Evolutionary conservation across 2,329 filamentous ascomycete genomes (phyloP).

Genomic region (Curvularia lunata): DNA sequence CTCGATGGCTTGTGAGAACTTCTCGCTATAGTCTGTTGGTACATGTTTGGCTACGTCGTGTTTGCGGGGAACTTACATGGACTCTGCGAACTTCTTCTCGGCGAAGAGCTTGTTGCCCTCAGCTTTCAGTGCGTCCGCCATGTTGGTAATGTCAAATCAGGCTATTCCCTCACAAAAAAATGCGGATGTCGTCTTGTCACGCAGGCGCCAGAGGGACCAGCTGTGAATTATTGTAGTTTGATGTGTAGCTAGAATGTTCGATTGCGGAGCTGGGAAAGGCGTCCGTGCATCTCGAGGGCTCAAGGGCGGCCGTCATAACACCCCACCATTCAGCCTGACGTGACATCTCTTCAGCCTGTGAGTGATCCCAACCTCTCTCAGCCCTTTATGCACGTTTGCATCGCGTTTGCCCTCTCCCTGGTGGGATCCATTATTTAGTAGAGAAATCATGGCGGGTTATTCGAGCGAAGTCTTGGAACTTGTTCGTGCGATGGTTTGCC

Average conservation of each 20-base stretch:
- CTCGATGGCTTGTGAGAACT: constrained; percentile 92
- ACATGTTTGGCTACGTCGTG: constrained; percentile 9
- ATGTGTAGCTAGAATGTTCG: constrained; percentile 47
- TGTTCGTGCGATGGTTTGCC: not conserved
- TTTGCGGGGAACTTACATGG: constrained; percentile 72
- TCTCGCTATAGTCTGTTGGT: constrained; percentile 66
- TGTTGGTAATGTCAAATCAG: constrained; percentile 42
- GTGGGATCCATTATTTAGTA: not conserved
- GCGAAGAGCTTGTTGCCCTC: constrained; percentile 98
- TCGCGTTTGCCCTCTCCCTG: not conserved
- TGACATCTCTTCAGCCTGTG: constrained; percentile 11
- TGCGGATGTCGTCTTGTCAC: constrained; percentile 14
- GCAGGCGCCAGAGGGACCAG: constrained; percentile 32
- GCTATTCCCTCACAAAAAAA: constrained; percentile 7
- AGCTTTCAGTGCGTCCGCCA: constrained; percentile 87
- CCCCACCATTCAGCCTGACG: constrained; percentile 15
- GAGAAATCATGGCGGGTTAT: too few relatives aligned
- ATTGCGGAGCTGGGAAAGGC: constrained; percentile 27
- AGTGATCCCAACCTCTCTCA: constrained; percentile 13
- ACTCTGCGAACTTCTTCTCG: constrained; percentile 94
- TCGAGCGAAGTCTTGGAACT: not conserved
- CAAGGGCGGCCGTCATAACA: constrained; percentile 32
- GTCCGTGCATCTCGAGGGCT: constrained; percentile 32
- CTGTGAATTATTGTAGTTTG: constrained; percentile 45
- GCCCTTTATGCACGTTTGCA: constrained; percentile 4